A percentile compares a stretch with the other conserved stretches of the same genome.
These are phyloP conservation scores for Mortierella sp. DNA, from an alignment of 371 early-diverging fungal species.

Conservation along the genomic window DNA sequence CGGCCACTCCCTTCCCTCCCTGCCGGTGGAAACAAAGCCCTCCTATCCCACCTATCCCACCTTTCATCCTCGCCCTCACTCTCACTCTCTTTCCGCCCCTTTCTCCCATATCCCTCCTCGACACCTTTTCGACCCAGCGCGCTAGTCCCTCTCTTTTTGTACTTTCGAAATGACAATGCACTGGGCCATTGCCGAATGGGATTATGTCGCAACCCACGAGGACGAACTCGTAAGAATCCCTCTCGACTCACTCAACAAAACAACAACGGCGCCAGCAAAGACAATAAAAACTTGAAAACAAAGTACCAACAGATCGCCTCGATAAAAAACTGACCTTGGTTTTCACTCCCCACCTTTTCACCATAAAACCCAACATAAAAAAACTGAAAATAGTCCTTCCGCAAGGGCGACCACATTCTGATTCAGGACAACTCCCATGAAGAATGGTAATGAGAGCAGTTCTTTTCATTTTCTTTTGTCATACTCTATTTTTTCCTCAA, in stretches of 20 bases:
- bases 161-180: conserved; percentile 24
- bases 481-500: background rate
- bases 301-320: too few species aligned
- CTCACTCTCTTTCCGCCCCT: too few species aligned
- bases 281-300: too few species aligned
- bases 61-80: too few species aligned
- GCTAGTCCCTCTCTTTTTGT: background rate
- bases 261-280: too few species aligned
- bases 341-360: background rate
- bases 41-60: background rate
- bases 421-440: conserved; percentile 46
- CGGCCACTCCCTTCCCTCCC: background rate
- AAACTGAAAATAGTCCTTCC: conserved; percentile 31
- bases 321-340: background rate
- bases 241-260: background rate
- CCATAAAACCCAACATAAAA: background rate
- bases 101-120: background rate
- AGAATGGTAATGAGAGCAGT: conserved; percentile 40
- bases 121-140: too few species aligned
- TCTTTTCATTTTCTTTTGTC: background rate
- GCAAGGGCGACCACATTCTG: conserved; percentile 48
- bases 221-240: conserved; percentile 51
- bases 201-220: conserved; percentile 50
- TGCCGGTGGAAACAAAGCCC: background rate
- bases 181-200: conserved; percentile 58